Evolutionary conservation across 352 stramenopile species (phyloP).

Genomic region (Globisporangium barbulae): DNA sequence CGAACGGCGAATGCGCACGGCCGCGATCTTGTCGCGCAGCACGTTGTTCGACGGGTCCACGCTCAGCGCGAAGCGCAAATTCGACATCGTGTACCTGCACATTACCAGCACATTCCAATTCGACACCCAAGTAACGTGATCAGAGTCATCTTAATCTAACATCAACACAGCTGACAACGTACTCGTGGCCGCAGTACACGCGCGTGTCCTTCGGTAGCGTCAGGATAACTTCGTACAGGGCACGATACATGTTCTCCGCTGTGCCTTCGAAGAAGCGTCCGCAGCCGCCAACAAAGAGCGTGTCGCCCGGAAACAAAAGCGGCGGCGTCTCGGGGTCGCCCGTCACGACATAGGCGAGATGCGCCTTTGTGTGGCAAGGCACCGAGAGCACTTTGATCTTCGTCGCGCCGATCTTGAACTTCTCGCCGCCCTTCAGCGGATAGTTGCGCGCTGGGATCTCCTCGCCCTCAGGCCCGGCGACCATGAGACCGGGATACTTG

Average conservation of each 20-base stretch:
- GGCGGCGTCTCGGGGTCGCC: constrained; percentile 71
- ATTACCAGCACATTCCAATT: background rate
- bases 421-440: constrained; percentile 70
- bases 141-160: background rate
- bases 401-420: constrained; percentile 74
- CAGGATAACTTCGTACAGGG: constrained; percentile 84
- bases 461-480: constrained; percentile 71
- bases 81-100: constrained; percentile 87
- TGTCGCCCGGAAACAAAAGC: constrained; percentile 86
- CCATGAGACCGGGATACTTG: constrained; percentile 61
- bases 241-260: constrained; percentile 86
- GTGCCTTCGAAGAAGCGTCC: constrained; percentile 89
- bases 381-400: constrained; percentile 76
- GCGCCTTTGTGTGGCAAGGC: constrained; percentile 79
- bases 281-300: constrained; percentile 83
- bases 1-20: constrained; percentile 66
- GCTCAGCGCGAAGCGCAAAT: constrained; percentile 91
- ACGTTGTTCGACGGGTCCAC: constrained; percentile 90
- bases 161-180: constrained; percentile 6
- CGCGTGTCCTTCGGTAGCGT: constrained; percentile 83
- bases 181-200: constrained; percentile 89
- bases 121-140: background rate
- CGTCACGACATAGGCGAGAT: constrained; percentile 85
- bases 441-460: constrained; percentile 72
- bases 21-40: constrained; percentile 83